phyloP scores from a whole-genome alignment of 139 green algal species.

The Coelastrella sp. region DNA sequence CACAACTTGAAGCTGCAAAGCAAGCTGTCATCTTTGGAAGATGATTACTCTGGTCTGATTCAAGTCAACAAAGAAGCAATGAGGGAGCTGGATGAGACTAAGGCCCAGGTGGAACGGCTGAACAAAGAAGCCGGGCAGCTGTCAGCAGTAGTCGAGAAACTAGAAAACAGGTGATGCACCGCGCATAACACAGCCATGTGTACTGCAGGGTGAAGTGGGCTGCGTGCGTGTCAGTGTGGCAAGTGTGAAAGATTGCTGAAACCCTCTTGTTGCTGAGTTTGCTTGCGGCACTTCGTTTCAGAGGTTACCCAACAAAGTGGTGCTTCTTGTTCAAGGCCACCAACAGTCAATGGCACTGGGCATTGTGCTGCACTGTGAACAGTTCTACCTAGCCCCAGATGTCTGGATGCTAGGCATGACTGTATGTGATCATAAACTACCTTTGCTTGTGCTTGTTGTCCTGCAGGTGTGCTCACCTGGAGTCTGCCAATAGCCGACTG shows the following conservation, averaged over 20 bases:
- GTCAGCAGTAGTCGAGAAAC: neutral
- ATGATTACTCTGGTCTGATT: neutral
- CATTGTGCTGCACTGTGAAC: no score
- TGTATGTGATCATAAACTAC: neutral
- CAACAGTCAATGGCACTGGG: no score
- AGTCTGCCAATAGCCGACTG: neutral
- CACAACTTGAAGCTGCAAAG: conserved; percentile 42
- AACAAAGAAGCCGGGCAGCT: neutral
- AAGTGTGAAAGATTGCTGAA: neutral
- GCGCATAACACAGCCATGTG: neutral
- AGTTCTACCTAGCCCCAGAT: no score
- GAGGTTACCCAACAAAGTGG: no score
- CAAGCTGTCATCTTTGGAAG: conserved; percentile 28
- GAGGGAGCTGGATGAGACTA: neutral
- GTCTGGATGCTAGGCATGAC: neutral
- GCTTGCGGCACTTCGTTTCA: neutral
- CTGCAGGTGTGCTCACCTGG: neutral
- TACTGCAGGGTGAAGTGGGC: neutral
- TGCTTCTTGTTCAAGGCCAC: no score
- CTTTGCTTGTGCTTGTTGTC: neutral
- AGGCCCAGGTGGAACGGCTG: neutral
- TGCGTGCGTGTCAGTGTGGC: neutral
- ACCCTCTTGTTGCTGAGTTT: neutral
- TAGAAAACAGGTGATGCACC: neutral
- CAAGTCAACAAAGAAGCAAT: neutral